These are phyloP conservation scores for Thyridium curvatum DNA, from an alignment of 2,329 filamentous ascomycete species.

Conservation along the genomic window DNA sequence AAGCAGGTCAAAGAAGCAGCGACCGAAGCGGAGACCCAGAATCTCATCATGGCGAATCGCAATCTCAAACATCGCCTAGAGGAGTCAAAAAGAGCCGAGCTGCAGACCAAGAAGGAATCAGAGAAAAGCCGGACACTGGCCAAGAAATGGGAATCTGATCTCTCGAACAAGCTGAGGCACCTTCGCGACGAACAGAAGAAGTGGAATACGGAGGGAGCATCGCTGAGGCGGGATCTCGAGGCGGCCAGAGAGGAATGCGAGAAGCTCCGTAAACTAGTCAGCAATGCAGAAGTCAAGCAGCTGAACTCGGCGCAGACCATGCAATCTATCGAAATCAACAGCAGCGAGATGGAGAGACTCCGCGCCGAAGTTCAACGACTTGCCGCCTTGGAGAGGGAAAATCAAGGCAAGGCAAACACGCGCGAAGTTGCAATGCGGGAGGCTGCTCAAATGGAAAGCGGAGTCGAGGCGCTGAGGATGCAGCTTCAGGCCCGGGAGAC, in stretches of 20 bases:
- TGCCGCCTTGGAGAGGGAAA: slow-evolving; percentile 53
- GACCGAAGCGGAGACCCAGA: slow-evolving; percentile 76
- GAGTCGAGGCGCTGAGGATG: slow-evolving; percentile 52
- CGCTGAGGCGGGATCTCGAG: slow-evolving; percentile 51
- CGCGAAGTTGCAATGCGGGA: slow-evolving; percentile 50
- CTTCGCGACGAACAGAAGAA: slow-evolving; percentile 66
- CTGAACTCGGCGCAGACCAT: slow-evolving; percentile 57
- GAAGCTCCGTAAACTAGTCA: slow-evolving; percentile 59
- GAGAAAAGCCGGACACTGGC: slow-evolving; percentile 65
- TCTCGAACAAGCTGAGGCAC: slow-evolving; percentile 58
- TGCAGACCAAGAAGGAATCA: slow-evolving; percentile 65
- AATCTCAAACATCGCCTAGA: slow-evolving; percentile 66
- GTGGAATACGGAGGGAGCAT: slow-evolving; percentile 51
- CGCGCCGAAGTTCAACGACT: slow-evolving; percentile 53
- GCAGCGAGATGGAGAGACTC: slow-evolving; percentile 54
- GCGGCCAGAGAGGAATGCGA: slow-evolving; percentile 54
- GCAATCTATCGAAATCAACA: slow-evolving; percentile 54
- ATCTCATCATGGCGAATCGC: slow-evolving; percentile 70
- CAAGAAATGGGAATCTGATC: slow-evolving; percentile 72
- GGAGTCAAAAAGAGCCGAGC: slow-evolving; percentile 64
- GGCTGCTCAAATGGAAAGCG: slow-evolving; percentile 51
- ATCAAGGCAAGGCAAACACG: slow-evolving; percentile 58
- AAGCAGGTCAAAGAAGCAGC: slow-evolving; percentile 71
- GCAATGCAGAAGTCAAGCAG: slow-evolving; percentile 64
- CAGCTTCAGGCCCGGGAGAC: slow-evolving; percentile 45